Conservation (phyloP, 495 filamentous ascomycete species). For the Daldinia childiae region DNA sequence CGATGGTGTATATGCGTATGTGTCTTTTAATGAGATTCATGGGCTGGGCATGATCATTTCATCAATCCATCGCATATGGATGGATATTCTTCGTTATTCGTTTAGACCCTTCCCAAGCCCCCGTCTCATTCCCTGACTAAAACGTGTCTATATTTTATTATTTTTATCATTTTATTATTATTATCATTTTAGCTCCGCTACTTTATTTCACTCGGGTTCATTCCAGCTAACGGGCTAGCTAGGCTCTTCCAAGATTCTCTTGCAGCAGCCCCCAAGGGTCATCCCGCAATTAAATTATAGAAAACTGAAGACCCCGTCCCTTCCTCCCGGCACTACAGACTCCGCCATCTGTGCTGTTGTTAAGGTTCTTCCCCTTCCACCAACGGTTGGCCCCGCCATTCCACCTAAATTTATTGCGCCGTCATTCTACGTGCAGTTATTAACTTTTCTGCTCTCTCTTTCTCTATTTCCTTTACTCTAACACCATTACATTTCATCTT, state of each 20-base stretch:
- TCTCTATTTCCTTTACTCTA: not conserved
- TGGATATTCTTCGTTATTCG: slow-evolving; percentile 28
- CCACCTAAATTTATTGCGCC: slow-evolving; percentile 45
- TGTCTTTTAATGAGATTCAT: slow-evolving; percentile 24
- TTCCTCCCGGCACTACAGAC: slow-evolving; percentile 42
- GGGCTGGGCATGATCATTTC: slow-evolving; percentile 19
- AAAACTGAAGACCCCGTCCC: slow-evolving; percentile 40
- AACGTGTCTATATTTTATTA: slow-evolving; percentile 24
- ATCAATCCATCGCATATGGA: slow-evolving; percentile 5
- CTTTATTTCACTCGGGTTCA: slow-evolving; percentile 37
- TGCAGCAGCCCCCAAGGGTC: slow-evolving; percentile 46
- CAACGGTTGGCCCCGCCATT: slow-evolving; percentile 44
- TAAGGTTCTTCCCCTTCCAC: slow-evolving; percentile 44
- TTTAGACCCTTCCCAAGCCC: slow-evolving; percentile 21
- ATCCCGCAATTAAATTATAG: slow-evolving; percentile 45
- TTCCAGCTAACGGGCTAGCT: slow-evolving; percentile 45
- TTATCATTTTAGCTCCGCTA: slow-evolving; percentile 6
- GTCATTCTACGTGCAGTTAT: slow-evolving; percentile 24
- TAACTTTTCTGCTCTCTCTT: slow-evolving; percentile 5
- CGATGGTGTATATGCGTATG: slow-evolving; percentile 8
- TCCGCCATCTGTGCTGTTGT: slow-evolving; percentile 44
- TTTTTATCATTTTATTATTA: slow-evolving; percentile 8
- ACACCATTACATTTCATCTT: not conserved
- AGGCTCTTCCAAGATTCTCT: slow-evolving; percentile 45
- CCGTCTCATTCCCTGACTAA: slow-evolving; percentile 25